phyloP scores from a whole-genome alignment of 257 asterid genomes.

The Scutellaria barbata region DNA sequence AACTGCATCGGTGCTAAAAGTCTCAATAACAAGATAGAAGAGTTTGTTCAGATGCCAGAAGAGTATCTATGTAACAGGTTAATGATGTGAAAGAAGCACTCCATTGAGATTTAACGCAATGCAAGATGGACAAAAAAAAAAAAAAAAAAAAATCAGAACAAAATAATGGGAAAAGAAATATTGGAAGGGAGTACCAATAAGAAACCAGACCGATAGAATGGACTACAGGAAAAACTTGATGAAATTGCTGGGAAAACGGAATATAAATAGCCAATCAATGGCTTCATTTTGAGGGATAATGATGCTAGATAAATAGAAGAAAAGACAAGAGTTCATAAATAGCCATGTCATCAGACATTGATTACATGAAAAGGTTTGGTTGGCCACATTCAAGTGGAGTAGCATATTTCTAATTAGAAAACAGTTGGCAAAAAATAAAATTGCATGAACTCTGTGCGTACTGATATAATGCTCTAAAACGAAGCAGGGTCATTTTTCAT shows the following conservation, averaged over 20 bases:
- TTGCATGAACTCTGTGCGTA: too few relatives aligned
- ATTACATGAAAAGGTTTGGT: not conserved
- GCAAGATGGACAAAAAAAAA: constrained; percentile 7
- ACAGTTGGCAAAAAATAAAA: constrained; percentile 11
- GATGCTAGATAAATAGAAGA: not conserved
- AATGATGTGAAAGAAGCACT: constrained; percentile 14
- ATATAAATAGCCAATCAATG: not conserved
- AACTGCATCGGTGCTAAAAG: not conserved
- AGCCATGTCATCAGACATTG: constrained; percentile 6
- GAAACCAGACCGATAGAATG: constrained; percentile 17
- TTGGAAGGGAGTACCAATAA: not conserved
- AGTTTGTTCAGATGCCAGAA: constrained; percentile 15
- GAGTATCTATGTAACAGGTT: not conserved
- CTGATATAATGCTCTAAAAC: constrained; percentile 8
- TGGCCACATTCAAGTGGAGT: not conserved
- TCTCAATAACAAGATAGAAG: not conserved
- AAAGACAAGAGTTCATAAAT: not conserved
- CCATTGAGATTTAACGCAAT: not conserved
- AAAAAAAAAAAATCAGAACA: not conserved
- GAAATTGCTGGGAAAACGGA: constrained; percentile 1
- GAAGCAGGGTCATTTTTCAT: not conserved
- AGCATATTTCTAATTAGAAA: not conserved
- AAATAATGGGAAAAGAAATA: not conserved
- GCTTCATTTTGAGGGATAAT: not conserved
- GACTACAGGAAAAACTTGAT: not conserved